Percentiles rank a stretch among this genome's conserved stretches.
Evolutionary conservation across 2,329 filamentous ascomycete species (phyloP).

Genomic region (Exophiala bonariae): DNA sequence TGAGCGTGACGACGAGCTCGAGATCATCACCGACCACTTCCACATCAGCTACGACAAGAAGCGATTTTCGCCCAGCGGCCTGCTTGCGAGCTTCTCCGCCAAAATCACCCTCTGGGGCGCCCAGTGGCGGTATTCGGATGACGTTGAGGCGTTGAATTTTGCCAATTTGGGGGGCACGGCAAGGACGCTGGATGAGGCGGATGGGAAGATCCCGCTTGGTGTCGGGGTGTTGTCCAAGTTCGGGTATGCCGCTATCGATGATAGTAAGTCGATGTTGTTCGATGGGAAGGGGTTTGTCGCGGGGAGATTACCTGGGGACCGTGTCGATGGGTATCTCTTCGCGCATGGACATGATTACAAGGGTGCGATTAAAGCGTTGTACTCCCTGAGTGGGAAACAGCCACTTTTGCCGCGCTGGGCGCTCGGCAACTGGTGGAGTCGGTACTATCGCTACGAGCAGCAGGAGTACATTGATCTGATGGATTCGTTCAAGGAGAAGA

Average conservation of each 20-base stretch:
- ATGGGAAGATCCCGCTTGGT: slow-evolving; percentile 53
- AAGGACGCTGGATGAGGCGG: slow-evolving; percentile 55
- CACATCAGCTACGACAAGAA: slow-evolving; percentile 61
- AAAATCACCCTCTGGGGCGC: slow-evolving; percentile 42
- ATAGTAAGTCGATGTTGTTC: slow-evolving; percentile 59
- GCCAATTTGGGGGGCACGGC: slow-evolving; percentile 50
- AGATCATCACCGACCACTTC: slow-evolving; percentile 58
- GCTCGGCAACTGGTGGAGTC: slow-evolving; percentile 66
- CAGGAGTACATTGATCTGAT: slow-evolving; percentile 59
- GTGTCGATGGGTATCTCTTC: slow-evolving; percentile 62
- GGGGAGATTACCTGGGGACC: slow-evolving; percentile 34
- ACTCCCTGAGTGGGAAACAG: slow-evolving; percentile 57
- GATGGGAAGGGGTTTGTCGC: slow-evolving; percentile 54
- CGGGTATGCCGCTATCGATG: slow-evolving; percentile 56
- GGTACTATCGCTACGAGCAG: slow-evolving; percentile 60
- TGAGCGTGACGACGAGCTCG: slow-evolving; percentile 47
- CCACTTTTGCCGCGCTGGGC: slow-evolving; percentile 58
- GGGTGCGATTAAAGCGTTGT: slow-evolving; percentile 55
- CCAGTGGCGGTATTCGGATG: slow-evolving; percentile 56
- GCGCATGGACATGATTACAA: slow-evolving; percentile 59
- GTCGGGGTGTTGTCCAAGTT: slow-evolving; percentile 52
- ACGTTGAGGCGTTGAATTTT: slow-evolving; percentile 22
- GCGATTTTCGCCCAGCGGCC: slow-evolving; percentile 52
- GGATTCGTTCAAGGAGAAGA: slow-evolving; percentile 53
- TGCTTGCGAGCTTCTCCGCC: slow-evolving; percentile 45